Base-by-base conservation (phyloP, 495 filamentous ascomycete species). In the Talaromyces ruber region DNA sequence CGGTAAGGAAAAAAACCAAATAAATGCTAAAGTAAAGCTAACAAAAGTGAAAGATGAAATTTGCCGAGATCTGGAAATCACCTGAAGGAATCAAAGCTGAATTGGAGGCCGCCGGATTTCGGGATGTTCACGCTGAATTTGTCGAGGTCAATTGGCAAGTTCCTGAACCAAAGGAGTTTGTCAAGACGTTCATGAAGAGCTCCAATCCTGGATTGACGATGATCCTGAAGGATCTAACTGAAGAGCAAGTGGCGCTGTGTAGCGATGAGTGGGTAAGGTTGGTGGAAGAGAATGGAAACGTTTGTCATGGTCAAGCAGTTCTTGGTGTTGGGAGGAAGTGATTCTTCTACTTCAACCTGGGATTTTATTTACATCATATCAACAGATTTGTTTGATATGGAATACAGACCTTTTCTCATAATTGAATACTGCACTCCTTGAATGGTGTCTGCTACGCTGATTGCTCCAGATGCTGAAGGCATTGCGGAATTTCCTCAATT, bases 301-400 rank as follows among this genome's bases (percentile, higher is more conserved):
- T 52, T 16, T 60, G 59, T 9, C 26, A 51, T 14, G 59, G 59
- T 9, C n/a, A 51, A 9, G 59, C 59, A 14, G 59, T 60, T 18
- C 43, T 60, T 7, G 59, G 24, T 14, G 8, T 60, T 18, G 59
- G 59, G 9, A 26, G 59, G 24, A 60, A 60, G 45, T 60, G 51
- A 54, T 54, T 28, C n/a, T n/a, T n/a, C n/a, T n/a, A n/a, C n/a
- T n/a, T n/a, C n/a, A n/a, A n/a, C n/a, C n/a, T n/a, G n/a, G n/a
- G n/a, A n/a, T n/a, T n/a, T n/a, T n/a, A n/a, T n/a, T 18, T 51
- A 2, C 6, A 51, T 16, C 45, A 51, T 21, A 21, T 24, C 2
- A 29, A 29, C 28, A 3, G 6, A 6, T 6, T 29, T 29, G 28
- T 29, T 29, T 29, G 28, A 29, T 6, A 29, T 29, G 6, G 28